Percentiles rank a stretch among this genome's conserved stretches.
Conservation (phyloP, 139 green algal species). For the Tetradesmus lagerheimii region DNA sequence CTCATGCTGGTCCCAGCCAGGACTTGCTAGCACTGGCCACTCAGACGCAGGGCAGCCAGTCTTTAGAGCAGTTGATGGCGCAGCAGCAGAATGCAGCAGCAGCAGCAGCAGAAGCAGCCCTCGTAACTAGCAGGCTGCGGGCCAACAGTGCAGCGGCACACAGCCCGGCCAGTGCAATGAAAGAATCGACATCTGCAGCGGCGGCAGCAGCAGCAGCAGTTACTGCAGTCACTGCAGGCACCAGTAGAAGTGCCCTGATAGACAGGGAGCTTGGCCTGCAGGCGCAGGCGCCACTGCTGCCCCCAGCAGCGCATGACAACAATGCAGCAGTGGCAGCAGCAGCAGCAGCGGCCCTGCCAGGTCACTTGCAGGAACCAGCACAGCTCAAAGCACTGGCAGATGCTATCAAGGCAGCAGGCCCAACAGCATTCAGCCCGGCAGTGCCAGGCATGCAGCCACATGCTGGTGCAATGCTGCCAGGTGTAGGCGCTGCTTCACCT, state of each 20-base stretch:
- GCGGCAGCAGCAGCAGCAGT: background rate
- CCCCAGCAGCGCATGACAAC: background rate
- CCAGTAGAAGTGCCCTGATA: background rate
- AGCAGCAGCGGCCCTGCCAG: background rate
- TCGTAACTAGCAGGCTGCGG: background rate
- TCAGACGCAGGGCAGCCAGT: background rate
- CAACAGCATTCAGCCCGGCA: background rate
- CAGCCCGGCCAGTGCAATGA: background rate
- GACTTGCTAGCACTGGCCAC: background rate
- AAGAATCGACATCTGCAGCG: background rate
- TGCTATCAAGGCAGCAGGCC: background rate
- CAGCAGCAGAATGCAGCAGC: constrained; percentile 13
- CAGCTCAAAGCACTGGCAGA: background rate
- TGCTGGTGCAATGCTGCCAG: background rate
- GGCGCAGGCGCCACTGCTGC: background rate
- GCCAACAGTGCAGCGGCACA: background rate
- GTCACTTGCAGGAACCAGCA: constrained; percentile 2
- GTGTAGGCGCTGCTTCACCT: background rate
- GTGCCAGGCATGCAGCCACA: background rate
- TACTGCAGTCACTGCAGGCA: background rate
- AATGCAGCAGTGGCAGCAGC: constrained; percentile 7
- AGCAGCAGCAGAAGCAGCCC: constrained; percentile 10
- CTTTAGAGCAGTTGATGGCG: background rate
- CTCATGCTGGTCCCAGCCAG: background rate
- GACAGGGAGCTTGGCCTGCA: background rate